These are phyloP conservation scores for Spiromastix sp. DNA, from an alignment of 2,329 filamentous ascomycete species.

Conservation along the genomic window DNA sequence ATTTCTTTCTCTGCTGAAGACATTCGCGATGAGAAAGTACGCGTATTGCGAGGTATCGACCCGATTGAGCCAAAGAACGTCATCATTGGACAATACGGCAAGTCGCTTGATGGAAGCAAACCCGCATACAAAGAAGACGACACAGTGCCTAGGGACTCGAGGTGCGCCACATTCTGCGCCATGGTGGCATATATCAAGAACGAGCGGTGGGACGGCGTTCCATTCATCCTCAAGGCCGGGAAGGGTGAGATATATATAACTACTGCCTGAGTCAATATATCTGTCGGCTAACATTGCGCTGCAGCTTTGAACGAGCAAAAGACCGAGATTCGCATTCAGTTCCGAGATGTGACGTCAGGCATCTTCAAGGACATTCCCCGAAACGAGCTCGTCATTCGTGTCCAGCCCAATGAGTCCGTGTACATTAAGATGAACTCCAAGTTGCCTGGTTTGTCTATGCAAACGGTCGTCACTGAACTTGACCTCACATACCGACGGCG, in stretches of 20 bases:
- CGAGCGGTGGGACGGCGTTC: slow-evolving; percentile 97
- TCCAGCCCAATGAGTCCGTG: slow-evolving; percentile 98
- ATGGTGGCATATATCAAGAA: slow-evolving; percentile 99
- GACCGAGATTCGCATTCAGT: slow-evolving; percentile 97
- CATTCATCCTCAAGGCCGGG: slow-evolving; percentile 98
- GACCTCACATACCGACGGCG: slow-evolving; percentile 95
- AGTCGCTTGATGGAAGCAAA: slow-evolving; percentile 90
- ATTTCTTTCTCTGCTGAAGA: slow-evolving; percentile 98
- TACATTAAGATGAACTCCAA: slow-evolving; percentile 99
- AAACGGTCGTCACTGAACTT: slow-evolving; percentile 96
- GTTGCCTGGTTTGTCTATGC: slow-evolving; percentile 95
- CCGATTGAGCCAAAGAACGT: slow-evolving; percentile 98
- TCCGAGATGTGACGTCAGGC: slow-evolving; percentile 97
- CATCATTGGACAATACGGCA: slow-evolving; percentile 97
- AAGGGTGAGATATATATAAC: slow-evolving; percentile 46
- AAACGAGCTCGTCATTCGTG: slow-evolving; percentile 97
- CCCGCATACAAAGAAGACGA: slow-evolving; percentile 98
- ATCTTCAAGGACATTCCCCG: slow-evolving; percentile 99
- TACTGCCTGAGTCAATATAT: background rate
- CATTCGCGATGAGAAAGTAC: slow-evolving; percentile 94
- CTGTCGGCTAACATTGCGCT: slow-evolving; percentile 3
- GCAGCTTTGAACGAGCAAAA: slow-evolving; percentile 94
- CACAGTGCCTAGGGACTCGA: slow-evolving; percentile 91
- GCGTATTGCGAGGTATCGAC: slow-evolving; percentile 85
- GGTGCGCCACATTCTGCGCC: slow-evolving; percentile 96